Percentiles rank a stretch among this genome's conserved stretches.
phyloP scores from a whole-genome alignment of 805 yeast species.

The Saccharomycopsis synnaedendra region DNA sequence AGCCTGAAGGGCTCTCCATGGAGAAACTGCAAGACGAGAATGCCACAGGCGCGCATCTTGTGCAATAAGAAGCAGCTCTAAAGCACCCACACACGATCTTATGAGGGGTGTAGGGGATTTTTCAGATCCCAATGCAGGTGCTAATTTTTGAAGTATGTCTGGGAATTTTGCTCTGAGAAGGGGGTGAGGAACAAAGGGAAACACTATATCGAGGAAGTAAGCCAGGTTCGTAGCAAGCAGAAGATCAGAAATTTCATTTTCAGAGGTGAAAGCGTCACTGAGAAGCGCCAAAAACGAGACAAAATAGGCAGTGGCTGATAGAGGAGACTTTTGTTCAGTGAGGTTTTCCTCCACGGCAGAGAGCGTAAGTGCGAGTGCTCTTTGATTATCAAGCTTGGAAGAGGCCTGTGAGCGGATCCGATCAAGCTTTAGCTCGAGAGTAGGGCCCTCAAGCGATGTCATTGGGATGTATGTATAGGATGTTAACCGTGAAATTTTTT shows the following conservation, averaged over 20 bases:
- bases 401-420: slow-evolving; percentile 59
- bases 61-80: slow-evolving; percentile 67
- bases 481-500: no score
- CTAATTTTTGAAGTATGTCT: slow-evolving; percentile 66
- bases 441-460: slow-evolving; percentile 24
- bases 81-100: slow-evolving; percentile 74
- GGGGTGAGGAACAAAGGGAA: slow-evolving; percentile 60
- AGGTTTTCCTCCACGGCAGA: slow-evolving; percentile 88
- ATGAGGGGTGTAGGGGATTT: slow-evolving; percentile 71
- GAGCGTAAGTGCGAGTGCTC: slow-evolving; percentile 70
- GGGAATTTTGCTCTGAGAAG: slow-evolving; percentile 66
- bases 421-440: slow-evolving; percentile 50
- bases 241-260: slow-evolving; percentile 37
- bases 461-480: background rate
- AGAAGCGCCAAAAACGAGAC: slow-evolving; percentile 73
- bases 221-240: slow-evolving; percentile 65
- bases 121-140: slow-evolving; percentile 63
- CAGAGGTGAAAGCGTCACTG: slow-evolving; percentile 53
- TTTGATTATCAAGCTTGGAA: slow-evolving; percentile 82
- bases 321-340: slow-evolving; percentile 47
- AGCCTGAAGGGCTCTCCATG: slow-evolving; percentile 72
- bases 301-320: slow-evolving; percentile 71
- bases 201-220: slow-evolving; percentile 70
- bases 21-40: slow-evolving; percentile 39
- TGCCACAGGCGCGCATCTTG: slow-evolving; percentile 80